Percentiles rank a stretch among this genome's conserved stretches.
Evolutionary conservation across 192 early-diverging fungal genomes (phyloP).

Genomic region (Nowakowskiella sp.): DNA sequence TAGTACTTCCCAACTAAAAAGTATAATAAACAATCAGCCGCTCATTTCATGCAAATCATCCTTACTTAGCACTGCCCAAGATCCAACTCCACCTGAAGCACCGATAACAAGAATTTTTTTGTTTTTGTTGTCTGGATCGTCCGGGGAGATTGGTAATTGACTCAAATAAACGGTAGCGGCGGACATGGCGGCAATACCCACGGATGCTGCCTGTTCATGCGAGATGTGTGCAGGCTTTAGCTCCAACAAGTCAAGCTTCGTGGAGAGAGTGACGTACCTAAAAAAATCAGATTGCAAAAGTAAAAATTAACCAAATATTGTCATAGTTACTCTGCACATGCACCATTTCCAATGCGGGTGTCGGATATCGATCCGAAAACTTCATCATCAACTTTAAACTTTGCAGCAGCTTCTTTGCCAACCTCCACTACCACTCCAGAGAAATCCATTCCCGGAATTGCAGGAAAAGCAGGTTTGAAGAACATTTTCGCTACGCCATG

Average conservation of each 20-base stretch:
- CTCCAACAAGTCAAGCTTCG: slow-evolving; percentile 1
- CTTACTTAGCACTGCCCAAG: no score
- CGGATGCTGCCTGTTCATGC: slow-evolving; percentile 11
- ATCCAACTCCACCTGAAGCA: slow-evolving; percentile 18
- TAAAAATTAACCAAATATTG: no score
- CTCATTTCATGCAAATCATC: no score
- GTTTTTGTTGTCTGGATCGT: no score
- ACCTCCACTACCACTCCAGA: slow-evolving; percentile 11
- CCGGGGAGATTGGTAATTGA: no score
- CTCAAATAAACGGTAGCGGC: slow-evolving; percentile 14
- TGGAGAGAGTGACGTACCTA: slow-evolving; percentile 5
- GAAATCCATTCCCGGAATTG: slow-evolving; percentile 25
- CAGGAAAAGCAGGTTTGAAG: no score
- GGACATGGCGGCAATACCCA: slow-evolving; percentile 16
- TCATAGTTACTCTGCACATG: slow-evolving; percentile 23
- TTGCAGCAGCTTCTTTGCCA: not conserved
- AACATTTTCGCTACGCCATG: no score
- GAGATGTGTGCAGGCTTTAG: slow-evolving; percentile 1
- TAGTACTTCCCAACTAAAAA: slow-evolving; percentile 12
- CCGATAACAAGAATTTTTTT: slow-evolving; percentile 22
- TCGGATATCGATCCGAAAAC: slow-evolving; percentile 18
- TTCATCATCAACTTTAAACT: slow-evolving; percentile 12
- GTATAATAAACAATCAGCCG: no score
- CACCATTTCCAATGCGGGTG: slow-evolving; percentile 2
- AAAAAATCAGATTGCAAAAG: no score